Evolutionary conservation across 1,284 basidiomycete genomes (phyloP).

Genomic region (Heterobasidion occidentale): DNA sequence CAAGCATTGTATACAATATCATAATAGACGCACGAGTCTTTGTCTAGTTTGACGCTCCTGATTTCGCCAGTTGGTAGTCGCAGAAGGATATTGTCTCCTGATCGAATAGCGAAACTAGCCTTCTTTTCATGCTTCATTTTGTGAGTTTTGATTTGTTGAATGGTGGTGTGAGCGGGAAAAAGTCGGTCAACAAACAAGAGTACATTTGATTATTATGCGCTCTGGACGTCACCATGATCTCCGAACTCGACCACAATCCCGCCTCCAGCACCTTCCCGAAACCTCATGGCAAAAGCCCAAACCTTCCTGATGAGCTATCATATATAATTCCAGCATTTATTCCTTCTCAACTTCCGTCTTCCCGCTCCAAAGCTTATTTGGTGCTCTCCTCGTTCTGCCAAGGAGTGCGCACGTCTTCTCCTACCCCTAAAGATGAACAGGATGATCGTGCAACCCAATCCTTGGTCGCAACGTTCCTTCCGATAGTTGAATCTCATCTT

Average conservation of each 20-base stretch:
- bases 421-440: conserved; percentile 17
- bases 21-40: conserved; percentile 45
- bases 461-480: conserved; percentile 40
- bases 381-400: conserved; percentile 59
- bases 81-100: conserved; percentile 59
- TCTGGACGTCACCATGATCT: conserved; percentile 1
- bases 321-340: conserved; percentile 48
- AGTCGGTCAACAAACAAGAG: not conserved
- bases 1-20: not conserved
- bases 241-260: conserved; percentile 8
- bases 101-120: conserved; percentile 36
- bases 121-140: too few species aligned
- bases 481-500: conserved; percentile 36
- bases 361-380: conserved; percentile 61
- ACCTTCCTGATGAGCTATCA: conserved; percentile 45
- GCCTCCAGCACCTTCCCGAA: conserved; percentile 26
- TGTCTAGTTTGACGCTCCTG: conserved; percentile 56
- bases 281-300: conserved; percentile 21
- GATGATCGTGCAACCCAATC: conserved; percentile 35
- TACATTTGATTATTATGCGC: not conserved
- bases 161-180: not conserved
- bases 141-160: not conserved
- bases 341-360: conserved; percentile 32
- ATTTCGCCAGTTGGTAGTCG: conserved; percentile 64
- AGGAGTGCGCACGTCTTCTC: conserved; percentile 33